Evolutionary conservation across 176 grass and related monocot genomes (phyloP).

Genomic region (Avena eriantha): DNA sequence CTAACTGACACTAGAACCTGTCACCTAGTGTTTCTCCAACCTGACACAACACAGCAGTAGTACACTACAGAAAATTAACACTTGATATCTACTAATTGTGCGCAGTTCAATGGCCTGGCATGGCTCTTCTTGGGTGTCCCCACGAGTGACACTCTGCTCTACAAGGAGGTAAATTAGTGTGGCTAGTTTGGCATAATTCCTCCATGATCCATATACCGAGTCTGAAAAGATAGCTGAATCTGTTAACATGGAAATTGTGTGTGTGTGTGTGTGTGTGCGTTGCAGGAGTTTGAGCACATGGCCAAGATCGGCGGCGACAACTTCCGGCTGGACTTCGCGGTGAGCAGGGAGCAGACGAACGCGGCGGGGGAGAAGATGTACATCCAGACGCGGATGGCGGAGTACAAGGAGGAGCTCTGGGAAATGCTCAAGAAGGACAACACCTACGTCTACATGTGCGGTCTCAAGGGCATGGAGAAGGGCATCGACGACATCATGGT

Average conservation of each 20-base stretch:
- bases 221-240: not conserved
- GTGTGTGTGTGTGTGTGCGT: not conserved
- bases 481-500: conserved; percentile 95
- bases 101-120: conserved; percentile 81
- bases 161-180: conserved; percentile 65
- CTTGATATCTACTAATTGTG: not conserved
- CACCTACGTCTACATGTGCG: conserved; percentile 94
- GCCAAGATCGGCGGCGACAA: conserved; percentile 63
- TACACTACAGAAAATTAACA: not conserved
- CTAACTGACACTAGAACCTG: not conserved
- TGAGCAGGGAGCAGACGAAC: conserved; percentile 92
- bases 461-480: conserved; percentile 98
- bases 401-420: conserved; percentile 90
- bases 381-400: conserved; percentile 94
- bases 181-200: not conserved
- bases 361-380: conserved; percentile 95
- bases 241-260: not conserved
- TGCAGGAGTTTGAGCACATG: conserved; percentile 87
- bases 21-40: not conserved
- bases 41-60: not conserved
- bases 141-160: conserved; percentile 82
- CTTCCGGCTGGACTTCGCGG: conserved; percentile 85
- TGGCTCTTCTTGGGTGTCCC: conserved; percentile 97
- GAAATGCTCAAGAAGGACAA: conserved; percentile 95
- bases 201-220: not conserved